Percentiles rank a stretch among this genome's conserved stretches.
Evolutionary conservation across 1,139 yeast species (phyloP).

Genomic region (Torulaspora globosa): DNA sequence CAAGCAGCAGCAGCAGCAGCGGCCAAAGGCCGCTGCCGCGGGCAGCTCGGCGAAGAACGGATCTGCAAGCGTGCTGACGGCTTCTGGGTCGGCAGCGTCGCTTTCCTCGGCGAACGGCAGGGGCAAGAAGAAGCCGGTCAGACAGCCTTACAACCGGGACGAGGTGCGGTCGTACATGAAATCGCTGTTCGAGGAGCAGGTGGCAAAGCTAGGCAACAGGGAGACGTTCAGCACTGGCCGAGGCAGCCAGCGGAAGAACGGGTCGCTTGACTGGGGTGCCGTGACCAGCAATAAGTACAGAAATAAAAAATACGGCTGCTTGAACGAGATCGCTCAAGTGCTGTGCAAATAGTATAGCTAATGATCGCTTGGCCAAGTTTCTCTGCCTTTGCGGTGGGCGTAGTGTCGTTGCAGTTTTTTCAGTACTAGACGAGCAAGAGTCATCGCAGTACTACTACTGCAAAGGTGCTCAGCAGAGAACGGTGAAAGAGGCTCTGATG

Average conservation of each 20-base stretch:
- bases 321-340: slow-evolving; percentile 29
- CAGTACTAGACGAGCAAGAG: not conserved
- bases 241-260: slow-evolving; percentile 8
- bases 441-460: not conserved
- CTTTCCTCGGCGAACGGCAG: not conserved
- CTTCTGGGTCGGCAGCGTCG: not conserved
- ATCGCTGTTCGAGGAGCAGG: slow-evolving; percentile 20
- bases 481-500: slow-evolving; percentile 14
- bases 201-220: slow-evolving; percentile 7
- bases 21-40: slow-evolving; percentile 3
- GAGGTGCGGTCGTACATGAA: slow-evolving; percentile 29
- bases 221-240: slow-evolving; percentile 10
- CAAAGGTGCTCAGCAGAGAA: not conserved
- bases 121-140: slow-evolving; percentile 13
- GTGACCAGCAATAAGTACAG: slow-evolving; percentile 28
- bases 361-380: not conserved
- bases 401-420: not conserved
- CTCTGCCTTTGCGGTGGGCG: not conserved
- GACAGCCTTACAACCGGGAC: slow-evolving; percentile 30
- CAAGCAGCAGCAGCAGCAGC: slow-evolving; percentile 11
- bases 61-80: not conserved
- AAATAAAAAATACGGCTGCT: slow-evolving; percentile 32
- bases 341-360: slow-evolving; percentile 17
- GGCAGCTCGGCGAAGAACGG: not conserved
- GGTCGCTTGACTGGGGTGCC: slow-evolving; percentile 33